A percentile compares a stretch with the other conserved stretches of the same genome.
phyloP scores from a whole-genome alignment of 179 eudicot species.

The Actinidia polygama region DNA sequence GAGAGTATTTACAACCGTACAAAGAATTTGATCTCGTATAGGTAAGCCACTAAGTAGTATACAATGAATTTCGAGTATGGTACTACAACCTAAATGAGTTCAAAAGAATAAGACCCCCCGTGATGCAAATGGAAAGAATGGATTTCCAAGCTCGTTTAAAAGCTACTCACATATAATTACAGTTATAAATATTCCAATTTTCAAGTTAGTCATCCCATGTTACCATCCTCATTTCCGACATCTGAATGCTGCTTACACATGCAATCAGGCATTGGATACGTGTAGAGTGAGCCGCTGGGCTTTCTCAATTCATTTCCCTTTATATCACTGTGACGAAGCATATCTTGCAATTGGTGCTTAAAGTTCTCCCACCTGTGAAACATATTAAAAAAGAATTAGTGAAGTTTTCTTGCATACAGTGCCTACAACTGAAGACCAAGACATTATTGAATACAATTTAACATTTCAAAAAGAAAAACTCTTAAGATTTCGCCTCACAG shows the following conservation, averaged over 20 bases:
- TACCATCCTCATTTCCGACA: conserved; percentile 33
- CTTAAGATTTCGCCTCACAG: too few species aligned
- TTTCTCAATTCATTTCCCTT: conserved; percentile 83
- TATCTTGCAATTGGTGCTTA: conserved; percentile 73
- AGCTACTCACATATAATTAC: neutral
- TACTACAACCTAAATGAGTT: conserved; percentile 3
- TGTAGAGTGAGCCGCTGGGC: conserved; percentile 78
- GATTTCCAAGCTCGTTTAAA: neutral
- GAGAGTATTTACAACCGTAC: neutral
- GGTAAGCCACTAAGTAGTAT: neutral
- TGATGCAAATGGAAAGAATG: conserved; percentile 18
- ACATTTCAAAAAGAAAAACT: neutral
- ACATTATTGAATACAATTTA: neutral
- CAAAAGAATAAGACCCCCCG: neutral
- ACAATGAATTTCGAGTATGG: neutral
- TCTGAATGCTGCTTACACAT: conserved; percentile 66
- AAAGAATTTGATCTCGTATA: conserved; percentile 15
- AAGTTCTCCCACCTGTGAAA: conserved; percentile 78
- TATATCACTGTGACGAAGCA: conserved; percentile 87
- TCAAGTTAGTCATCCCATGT: conserved; percentile 23
- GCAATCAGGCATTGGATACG: conserved; percentile 97
- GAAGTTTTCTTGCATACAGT: neutral
- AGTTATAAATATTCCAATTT: neutral
- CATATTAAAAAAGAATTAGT: neutral
- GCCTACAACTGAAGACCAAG: neutral